Base-by-base conservation (phyloP, 225 moss, liverwort and hornwort species). In the Physcomitrium patens region DNA sequence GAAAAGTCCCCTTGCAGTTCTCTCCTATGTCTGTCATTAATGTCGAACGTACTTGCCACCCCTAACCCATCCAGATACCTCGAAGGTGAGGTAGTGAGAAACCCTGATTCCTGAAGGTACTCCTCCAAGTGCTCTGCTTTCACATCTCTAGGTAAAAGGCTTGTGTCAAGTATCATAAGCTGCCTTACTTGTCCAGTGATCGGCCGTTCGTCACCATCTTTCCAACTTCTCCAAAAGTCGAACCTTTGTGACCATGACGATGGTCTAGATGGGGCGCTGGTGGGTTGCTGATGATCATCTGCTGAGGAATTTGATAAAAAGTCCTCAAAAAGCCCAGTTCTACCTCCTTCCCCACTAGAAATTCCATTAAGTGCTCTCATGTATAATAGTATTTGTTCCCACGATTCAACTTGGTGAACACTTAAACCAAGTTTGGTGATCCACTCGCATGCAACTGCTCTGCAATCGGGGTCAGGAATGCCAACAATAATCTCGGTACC, bases 401-500 rank as follows among this genome's bases (percentile, higher is more conserved):
- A 93, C 2, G 91, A 86, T 60, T 79, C 82, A 24, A 87, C 89
- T 78, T 89, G 80, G 70, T 89, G 87, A 10, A 87, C 93, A 48
- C 69, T 68, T 24, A 91, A 77, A 8, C 87, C 82, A 41, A 84
- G 81, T 49, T 82, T 82, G 69, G 90, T 80, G 72, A 93, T 72
- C 93, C 93, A 91, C 59, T 82, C 73, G 61, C 89, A 83, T 12
- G 87, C 87, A 64, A 91, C 82, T 48, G 76, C 82, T 43, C 91
- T 72, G 74, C 89, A 87, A 73, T 93, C 93, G 6, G 68, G 75
- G 43, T 93, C 93, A 6, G 93, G 89, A 72, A 93, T 81, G n/a
- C 91, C 93, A 62, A 93, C 77, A 22, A 91, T 82, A 54, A 93
- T 79, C 60, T 91, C 89, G 12, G 78, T 76, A 65, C 73, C 78